Evolutionary conservation across 1,139 yeast genomes (phyloP), one percentile per base, ranked within the genome.

Genomic region (Arxiozyma bovina): DNA sequence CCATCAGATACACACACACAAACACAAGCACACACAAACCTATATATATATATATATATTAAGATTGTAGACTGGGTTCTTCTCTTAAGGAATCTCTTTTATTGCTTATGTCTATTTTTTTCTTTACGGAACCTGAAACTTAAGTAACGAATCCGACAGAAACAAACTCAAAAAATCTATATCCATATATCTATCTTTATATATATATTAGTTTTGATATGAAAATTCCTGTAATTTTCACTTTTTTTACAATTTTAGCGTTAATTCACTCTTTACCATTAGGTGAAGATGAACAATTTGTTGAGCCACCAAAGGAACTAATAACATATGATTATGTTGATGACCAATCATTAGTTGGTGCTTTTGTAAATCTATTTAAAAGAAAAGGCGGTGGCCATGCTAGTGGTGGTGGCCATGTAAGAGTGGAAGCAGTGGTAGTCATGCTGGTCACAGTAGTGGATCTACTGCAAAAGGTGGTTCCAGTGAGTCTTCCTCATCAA

Each of bases 391-490:
- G 50, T 23, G 30, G 50, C 15, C 41, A 15, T 30, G 20, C 18
- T 22, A 27, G 47, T 20, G 18, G 48, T 41, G 20, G 43, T 3
- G 38, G 47, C 22, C 34, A 34, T 23, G 34, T 20, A 7, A n/a
- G n/a, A 30, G 44, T 46, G 22, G 43, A 40, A 17, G 50, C 15
- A 44, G 53, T 42, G 38, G 50, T 27, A 50, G 52, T 47, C 25
- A 50, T 20, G 25, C 48, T 30, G 30, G 30, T 8, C 30, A 27
- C 11, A 46, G 40, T 25, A 40, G 55, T 30, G 42, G 51, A 25
- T 52, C 54, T 2, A 21, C 48, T 38, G 17, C 41, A 43, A 52
- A 45, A 30, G 45, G 51, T 38, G 52, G 52, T 21, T 27, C 30
- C 30, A 27, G 11, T 27, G 30, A 27, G 2, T 27, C 30, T 27